These are phyloP conservation scores for Pythium phragmiticola DNA, from an alignment of 352 stramenopile species.

Conservation along the genomic window DNA sequence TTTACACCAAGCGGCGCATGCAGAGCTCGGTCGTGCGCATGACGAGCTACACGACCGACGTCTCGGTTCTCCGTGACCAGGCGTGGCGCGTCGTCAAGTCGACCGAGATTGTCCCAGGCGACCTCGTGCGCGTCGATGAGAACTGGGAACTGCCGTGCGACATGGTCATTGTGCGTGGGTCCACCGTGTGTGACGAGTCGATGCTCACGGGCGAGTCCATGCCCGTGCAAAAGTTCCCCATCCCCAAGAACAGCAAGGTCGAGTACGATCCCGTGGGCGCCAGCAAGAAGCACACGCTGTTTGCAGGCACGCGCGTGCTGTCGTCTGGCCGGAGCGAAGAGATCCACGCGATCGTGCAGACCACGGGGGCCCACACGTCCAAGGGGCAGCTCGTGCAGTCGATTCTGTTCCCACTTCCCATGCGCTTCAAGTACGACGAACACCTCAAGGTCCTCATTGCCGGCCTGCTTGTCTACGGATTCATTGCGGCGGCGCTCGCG, in stretches of 20 bases:
- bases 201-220: slow-evolving; percentile 49
- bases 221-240: slow-evolving; percentile 43
- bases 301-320: slow-evolving; percentile 34
- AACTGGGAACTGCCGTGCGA: slow-evolving; percentile 36
- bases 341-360: slow-evolving; percentile 51
- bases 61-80: slow-evolving; percentile 60
- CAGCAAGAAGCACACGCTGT: slow-evolving; percentile 28
- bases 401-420: slow-evolving; percentile 59
- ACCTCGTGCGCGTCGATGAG: slow-evolving; percentile 40
- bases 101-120: slow-evolving; percentile 44
- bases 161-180: slow-evolving; percentile 43
- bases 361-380: slow-evolving; percentile 62
- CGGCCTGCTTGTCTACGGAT: slow-evolving; percentile 44
- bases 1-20: slow-evolving; percentile 66
- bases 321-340: slow-evolving; percentile 24
- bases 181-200: slow-evolving; percentile 44
- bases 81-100: slow-evolving; percentile 49
- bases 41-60: slow-evolving; percentile 64
- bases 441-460: slow-evolving; percentile 44
- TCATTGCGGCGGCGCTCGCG: slow-evolving; percentile 11
- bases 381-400: slow-evolving; percentile 70
- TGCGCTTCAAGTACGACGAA: slow-evolving; percentile 63
- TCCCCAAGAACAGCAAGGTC: slow-evolving; percentile 8
- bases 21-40: slow-evolving; percentile 53
- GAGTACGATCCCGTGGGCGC: slow-evolving; percentile 35